Percentiles rank a stretch among this genome's conserved stretches.
These are phyloP conservation scores for Debaryomyces castellii DNA, from an alignment of 805 yeast species.

Conservation along the genomic window DNA sequence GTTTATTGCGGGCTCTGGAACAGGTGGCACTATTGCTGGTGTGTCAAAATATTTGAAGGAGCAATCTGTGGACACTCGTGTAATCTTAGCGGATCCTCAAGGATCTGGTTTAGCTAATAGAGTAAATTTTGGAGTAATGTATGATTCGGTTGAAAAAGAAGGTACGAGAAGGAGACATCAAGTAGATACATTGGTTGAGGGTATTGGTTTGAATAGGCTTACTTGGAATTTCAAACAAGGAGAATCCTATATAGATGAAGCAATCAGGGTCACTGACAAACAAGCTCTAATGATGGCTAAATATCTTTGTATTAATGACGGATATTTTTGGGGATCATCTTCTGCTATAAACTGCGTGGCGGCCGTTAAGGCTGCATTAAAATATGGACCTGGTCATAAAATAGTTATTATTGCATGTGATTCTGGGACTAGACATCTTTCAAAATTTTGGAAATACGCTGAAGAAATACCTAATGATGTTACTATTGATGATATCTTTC, in stretches of 20 bases:
- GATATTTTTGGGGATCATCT: slow-evolving; percentile 87
- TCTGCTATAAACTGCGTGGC: slow-evolving; percentile 95
- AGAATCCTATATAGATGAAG: slow-evolving; percentile 68
- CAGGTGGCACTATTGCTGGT: slow-evolving; percentile 96
- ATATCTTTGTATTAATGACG: slow-evolving; percentile 76
- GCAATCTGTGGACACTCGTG: slow-evolving; percentile 38
- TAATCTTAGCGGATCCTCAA: slow-evolving; percentile 89
- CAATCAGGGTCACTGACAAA: slow-evolving; percentile 73
- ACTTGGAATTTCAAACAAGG: slow-evolving; percentile 80
- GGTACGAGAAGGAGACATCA: slow-evolving; percentile 95
- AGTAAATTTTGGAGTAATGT: slow-evolving; percentile 90
- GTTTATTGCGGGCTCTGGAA: slow-evolving; percentile 91
- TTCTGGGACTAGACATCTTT: slow-evolving; percentile 84
- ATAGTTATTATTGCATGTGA: slow-evolving; percentile 90
- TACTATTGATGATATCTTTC: slow-evolving; percentile 32
- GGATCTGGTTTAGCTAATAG: slow-evolving; percentile 90
- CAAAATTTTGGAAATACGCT: slow-evolving; percentile 88
- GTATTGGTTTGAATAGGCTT: slow-evolving; percentile 85
- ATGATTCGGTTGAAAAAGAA: slow-evolving; percentile 82
- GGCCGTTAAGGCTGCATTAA: slow-evolving; percentile 56
- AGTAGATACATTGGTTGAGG: slow-evolving; percentile 92
- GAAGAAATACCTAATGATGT: slow-evolving; percentile 34
- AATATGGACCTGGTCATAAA: slow-evolving; percentile 54
- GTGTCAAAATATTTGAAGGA: slow-evolving; percentile 74
- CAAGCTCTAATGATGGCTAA: slow-evolving; percentile 90